Base-by-base conservation (phyloP, 1,139 yeast genomes). In the Pichia cactophila region DNA sequence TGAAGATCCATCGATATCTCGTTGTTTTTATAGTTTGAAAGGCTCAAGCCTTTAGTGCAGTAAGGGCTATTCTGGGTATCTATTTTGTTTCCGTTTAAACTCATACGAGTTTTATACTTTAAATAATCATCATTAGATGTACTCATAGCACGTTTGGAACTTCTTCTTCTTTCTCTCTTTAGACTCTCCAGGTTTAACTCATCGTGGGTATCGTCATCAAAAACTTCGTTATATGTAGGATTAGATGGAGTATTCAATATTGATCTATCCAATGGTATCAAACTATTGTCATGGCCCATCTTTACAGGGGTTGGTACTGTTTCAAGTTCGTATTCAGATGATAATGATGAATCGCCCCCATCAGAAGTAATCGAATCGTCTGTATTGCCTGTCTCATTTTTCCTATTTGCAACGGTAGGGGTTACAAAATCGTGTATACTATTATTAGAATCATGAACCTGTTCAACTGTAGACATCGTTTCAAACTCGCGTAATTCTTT, bases 131-230 rank as follows among this genome's bases (percentile, higher is more conserved):
- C 66, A 12, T 54, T 51, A 0, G 64, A 58, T 3, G 62, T 59
- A 42, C 63, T 59, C 47, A 60, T 62, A 12, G 65, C 59, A 36
- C 66, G 50, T 40, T 63, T 63, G 10, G 58, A 55, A 41, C 62
- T 49, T 12, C 62, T 45, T 33, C 61, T 51, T 26, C 48, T 38
- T 35, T 44, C 44, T 10, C 17, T 28, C 12, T 48, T 16, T 5
- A 26, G 26, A 11, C 17, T 17, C 17, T 33, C 10, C 14, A 23
- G 7, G 11, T 9, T 16, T 2, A 37, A 35, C 9, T 8, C 26
- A n/a, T 33, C 36, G 11, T 42, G 45, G 14, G 23, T n/a, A 8
- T 50, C 41, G 17, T 44, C 49, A 29, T 31, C 47, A 17, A 46
- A 41, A 16, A 44, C 47, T 7, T 39, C 48, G 9, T 23, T 26